Evolutionary conservation across 495 filamentous ascomycete species (phyloP), one percentile per base, ranked within the genome.

Genomic region (Mycothermus thermophilus): DNA sequence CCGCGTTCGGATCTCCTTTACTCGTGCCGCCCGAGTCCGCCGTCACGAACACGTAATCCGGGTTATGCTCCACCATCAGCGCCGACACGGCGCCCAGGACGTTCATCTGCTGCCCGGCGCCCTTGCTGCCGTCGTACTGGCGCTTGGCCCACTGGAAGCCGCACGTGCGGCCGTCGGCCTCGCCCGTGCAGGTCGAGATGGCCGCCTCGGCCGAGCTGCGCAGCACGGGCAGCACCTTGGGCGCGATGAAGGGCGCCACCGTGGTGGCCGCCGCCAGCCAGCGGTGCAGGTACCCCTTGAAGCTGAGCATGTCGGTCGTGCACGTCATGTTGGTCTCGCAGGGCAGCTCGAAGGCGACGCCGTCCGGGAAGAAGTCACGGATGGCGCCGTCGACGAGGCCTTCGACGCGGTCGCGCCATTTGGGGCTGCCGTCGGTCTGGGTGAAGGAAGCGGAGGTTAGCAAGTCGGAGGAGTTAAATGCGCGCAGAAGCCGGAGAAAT

Each of bases 261-360:
- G 82, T 72, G 6, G 77, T 77, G 3, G 72, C 68, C 5, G 63
- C 59, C n/a, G 74, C 74, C 56, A 93, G 69, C 80, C 83, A 93
- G 16, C 85, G 80, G 15, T 81, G 63, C 11, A 88, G 63, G 59
- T 86, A 92, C 22, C 80, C 81, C 58, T 90, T 93, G 73, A 87
- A 93, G 25, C 77, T 81, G 27, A 69, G 68, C 62, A 86, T 81
- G 47, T 90, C 83, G 25, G 74, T 71, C 37, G 80, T 73, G 61
- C 83, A 87, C 1, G 59, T 54, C 46, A 67, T 37, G 59, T 57
- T 41, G 47, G 50, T 55, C 51, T 87, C 83, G 60, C 83, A 90
- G 16, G 72, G 67, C 15, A 69, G 48, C 51, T 90, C 83, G 44
- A 67, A 71, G 15, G 69, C 55, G 6, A 62, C 58, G 15, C 63